A percentile compares a stretch with the other conserved stretches of the same genome.
Evolutionary conservation across 1,284 basidiomycete genomes (phyloP).

Genomic region (Bondarzewia mesenterica): DNA sequence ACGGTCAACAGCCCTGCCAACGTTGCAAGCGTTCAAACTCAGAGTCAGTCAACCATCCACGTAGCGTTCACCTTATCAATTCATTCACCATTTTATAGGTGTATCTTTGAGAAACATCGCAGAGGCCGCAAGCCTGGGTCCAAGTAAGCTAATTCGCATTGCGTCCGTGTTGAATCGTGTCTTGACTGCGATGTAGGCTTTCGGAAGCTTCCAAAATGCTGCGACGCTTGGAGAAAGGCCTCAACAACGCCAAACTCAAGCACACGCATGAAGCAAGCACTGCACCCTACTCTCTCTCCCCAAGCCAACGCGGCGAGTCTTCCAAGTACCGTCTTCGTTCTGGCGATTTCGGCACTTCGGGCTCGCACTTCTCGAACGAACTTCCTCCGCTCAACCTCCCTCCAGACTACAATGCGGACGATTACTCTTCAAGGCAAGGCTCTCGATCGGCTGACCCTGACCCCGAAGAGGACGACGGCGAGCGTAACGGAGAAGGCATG

Average conservation of each 20-base stretch:
- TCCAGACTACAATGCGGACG: constrained; percentile 26
- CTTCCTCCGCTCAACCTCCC: constrained; percentile 38
- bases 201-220: constrained; percentile 85
- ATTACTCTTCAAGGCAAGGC: constrained; percentile 31
- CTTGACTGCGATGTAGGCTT: constrained; percentile 35
- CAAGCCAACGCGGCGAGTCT: constrained; percentile 24
- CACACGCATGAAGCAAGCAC: constrained; percentile 25
- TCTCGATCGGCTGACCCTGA: constrained; percentile 33
- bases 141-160: constrained; percentile 43
- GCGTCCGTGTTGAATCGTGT: constrained; percentile 3
- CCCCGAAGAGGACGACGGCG: constrained; percentile 53
- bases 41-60: constrained; percentile 42
- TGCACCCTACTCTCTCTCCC: constrained; percentile 22
- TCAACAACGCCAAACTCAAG: constrained; percentile 69
- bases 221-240: constrained; percentile 72
- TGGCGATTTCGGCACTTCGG: constrained; percentile 26
- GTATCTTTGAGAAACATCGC: constrained; percentile 78
- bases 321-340: constrained; percentile 22
- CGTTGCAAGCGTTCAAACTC: constrained; percentile 71
- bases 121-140: constrained; percentile 82
- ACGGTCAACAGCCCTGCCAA: constrained; percentile 67
- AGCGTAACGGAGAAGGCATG: constrained; percentile 49
- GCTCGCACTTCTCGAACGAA: constrained; percentile 33
- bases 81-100: constrained; percentile 33
- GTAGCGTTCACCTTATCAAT: constrained; percentile 7